Evolutionary conservation across 805 yeast species (phyloP).

Genomic region (Nakazawaea ishiwadae): DNA sequence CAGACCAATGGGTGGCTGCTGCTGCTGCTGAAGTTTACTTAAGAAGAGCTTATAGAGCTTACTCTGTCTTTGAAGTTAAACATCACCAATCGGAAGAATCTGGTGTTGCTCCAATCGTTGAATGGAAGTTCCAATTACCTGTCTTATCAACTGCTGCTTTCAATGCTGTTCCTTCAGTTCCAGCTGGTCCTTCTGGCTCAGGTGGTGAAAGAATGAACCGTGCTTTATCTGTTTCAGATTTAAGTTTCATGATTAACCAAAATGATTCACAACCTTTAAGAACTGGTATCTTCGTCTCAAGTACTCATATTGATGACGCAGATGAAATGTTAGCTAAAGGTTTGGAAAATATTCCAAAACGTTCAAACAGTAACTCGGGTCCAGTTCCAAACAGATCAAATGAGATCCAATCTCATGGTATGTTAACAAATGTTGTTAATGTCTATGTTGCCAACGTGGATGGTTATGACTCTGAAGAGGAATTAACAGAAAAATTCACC

Average conservation of each 20-base stretch:
- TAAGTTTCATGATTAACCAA: conserved; percentile 75
- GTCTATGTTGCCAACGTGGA: conserved; percentile 71
- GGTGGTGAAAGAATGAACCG: conserved; percentile 50
- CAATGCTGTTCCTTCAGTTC: conserved; percentile 56
- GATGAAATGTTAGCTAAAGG: conserved; percentile 80
- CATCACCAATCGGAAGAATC: conserved; percentile 49
- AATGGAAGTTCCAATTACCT: conserved; percentile 88
- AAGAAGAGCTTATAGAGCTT: conserved; percentile 96
- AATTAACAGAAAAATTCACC: conserved; percentile 55
- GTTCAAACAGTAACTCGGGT: conserved; percentile 29
- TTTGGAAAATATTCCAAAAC: conserved; percentile 61
- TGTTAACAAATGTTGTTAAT: conserved; percentile 75
- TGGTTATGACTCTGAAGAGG: conserved; percentile 69
- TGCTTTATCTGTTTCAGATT: conserved; percentile 90
- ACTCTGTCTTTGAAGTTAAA: conserved; percentile 73
- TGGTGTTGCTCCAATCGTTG: conserved; percentile 59
- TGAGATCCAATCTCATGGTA: conserved; percentile 17
- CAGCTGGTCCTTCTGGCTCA: conserved; percentile 21
- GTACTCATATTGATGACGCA: conserved; percentile 80
- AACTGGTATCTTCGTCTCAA: conserved; percentile 80
- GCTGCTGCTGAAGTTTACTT: conserved; percentile 97
- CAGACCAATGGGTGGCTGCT: conserved; percentile 83
- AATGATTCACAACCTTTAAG: conserved; percentile 66
- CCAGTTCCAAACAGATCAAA: conserved; percentile 45
- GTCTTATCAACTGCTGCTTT: conserved; percentile 66